These are phyloP conservation scores for Grifola frondosa DNA, from an alignment of 1,284 basidiomycete genomes.

Conservation along the genomic window DNA sequence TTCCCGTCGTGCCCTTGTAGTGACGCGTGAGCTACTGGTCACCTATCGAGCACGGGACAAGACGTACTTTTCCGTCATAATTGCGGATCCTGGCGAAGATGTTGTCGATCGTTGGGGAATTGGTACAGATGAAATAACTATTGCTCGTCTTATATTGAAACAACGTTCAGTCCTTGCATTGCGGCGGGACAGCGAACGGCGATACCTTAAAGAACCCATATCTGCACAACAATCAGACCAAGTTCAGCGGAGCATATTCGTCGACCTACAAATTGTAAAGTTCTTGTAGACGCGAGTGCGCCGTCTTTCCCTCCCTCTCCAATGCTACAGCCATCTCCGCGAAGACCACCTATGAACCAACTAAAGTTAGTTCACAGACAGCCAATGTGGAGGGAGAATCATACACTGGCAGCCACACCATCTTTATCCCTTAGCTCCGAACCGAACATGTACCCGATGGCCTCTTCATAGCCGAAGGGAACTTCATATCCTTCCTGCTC, in stretches of 20 bases:
- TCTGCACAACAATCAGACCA: slow-evolving; percentile 23
- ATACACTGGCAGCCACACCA: slow-evolving; percentile 74
- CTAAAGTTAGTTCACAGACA: background rate
- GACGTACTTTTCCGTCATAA: slow-evolving; percentile 44
- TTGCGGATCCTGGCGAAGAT: slow-evolving; percentile 70
- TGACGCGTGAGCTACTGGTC: background rate
- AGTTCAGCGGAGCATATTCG: background rate
- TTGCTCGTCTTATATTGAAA: slow-evolving; percentile 68
- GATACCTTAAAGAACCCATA: slow-evolving; percentile 59
- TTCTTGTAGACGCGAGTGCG: slow-evolving; percentile 55
- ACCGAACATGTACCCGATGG: slow-evolving; percentile 86
- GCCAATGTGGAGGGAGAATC: slow-evolving; percentile 7
- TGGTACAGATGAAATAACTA: slow-evolving; percentile 75
- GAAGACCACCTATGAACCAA: slow-evolving; percentile 54
- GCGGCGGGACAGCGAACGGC: background rate
- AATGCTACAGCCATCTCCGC: slow-evolving; percentile 61
- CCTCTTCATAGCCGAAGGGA: slow-evolving; percentile 85
- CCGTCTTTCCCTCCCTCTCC: slow-evolving; percentile 49
- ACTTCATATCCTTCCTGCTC: slow-evolving; percentile 68
- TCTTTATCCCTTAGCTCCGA: slow-evolving; percentile 79
- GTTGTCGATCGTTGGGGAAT: slow-evolving; percentile 57
- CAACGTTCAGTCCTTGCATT: slow-evolving; percentile 1
- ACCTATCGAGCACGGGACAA: slow-evolving; percentile 3
- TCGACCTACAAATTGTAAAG: slow-evolving; percentile 64
- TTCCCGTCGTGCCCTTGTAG: slow-evolving; percentile 21